A percentile compares a stretch with the other conserved stretches of the same genome.
These are phyloP conservation scores for Funneliformis caledonium DNA, from an alignment of 371 early-diverging fungal species.

Conservation along the genomic window DNA sequence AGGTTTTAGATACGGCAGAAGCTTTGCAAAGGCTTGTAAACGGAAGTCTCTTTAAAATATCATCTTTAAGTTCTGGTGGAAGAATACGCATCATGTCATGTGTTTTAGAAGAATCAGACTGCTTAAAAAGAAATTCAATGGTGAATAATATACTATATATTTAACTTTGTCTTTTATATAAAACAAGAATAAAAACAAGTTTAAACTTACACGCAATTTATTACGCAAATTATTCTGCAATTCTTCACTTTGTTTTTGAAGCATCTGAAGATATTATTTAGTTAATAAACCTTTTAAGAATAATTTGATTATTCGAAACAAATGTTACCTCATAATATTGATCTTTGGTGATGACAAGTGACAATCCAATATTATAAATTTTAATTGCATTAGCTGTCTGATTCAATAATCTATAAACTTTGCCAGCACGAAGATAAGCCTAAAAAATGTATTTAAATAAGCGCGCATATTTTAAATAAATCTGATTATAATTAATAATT, in stretches of 20 bases:
- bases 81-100: slow-evolving; percentile 8
- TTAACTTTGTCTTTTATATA: not conserved
- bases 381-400: not conserved
- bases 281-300: not conserved
- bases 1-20: slow-evolving; percentile 20
- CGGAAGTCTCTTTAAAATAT: slow-evolving; percentile 4
- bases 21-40: slow-evolving; percentile 22
- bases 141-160: not conserved
- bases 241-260: not conserved
- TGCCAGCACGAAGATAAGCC: slow-evolving; percentile 32
- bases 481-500: not conserved
- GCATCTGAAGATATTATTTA: not conserved
- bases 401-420: not conserved
- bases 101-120: not conserved
- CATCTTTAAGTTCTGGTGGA: slow-evolving; percentile 19
- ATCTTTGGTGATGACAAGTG: not conserved
- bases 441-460: not conserved
- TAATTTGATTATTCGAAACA: not conserved
- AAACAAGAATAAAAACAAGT: not conserved
- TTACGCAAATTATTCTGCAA: not conserved
- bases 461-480: not conserved
- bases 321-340: slow-evolving; percentile 20
- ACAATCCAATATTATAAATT: slow-evolving; percentile 3
- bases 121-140: not conserved
- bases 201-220: not conserved